phyloP scores from a whole-genome alignment of 129 eudicot species.

The Lonicera japonica region DNA sequence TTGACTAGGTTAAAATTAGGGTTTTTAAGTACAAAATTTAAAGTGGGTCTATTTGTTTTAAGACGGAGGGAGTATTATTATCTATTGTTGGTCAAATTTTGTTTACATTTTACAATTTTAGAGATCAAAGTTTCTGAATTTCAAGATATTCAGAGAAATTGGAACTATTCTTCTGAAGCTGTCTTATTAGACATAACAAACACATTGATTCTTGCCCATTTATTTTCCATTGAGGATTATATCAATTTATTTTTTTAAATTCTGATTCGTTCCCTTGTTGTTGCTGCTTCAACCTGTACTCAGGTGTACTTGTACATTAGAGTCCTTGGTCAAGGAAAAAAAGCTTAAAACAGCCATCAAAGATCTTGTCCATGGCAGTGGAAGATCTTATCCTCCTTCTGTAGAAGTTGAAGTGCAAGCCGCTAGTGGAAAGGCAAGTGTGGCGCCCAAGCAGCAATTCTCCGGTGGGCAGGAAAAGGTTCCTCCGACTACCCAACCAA shows the following conservation, averaged over 20 bases:
- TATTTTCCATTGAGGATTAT: background rate
- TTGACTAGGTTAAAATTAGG: no score
- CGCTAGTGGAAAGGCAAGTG: background rate
- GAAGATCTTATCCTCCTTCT: constrained; percentile 64
- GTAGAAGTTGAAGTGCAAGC: constrained; percentile 19
- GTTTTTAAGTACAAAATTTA: no score
- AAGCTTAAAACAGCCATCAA: constrained; percentile 58
- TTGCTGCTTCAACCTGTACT: background rate
- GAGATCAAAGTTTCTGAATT: background rate
- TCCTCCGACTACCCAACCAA: constrained; percentile 14
- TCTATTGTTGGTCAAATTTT: no score
- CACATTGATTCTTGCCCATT: background rate
- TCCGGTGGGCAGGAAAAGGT: constrained; percentile 27
- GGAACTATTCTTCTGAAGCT: background rate
- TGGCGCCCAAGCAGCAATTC: constrained; percentile 26
- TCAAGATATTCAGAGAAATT: background rate
- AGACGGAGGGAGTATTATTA: no score
- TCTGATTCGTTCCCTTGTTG: background rate
- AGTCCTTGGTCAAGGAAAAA: constrained; percentile 68
- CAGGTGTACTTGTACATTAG: constrained; percentile 93
- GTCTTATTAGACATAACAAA: background rate
- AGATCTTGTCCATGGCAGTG: constrained; percentile 70
- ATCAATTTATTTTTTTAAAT: background rate
- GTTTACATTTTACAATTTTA: no score
- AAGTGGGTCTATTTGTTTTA: no score